A percentile compares a stretch with the other conserved stretches of the same genome.
Evolutionary conservation across 2,329 filamentous ascomycete species (phyloP).

Genomic region (Microsporum ferrugineum): DNA sequence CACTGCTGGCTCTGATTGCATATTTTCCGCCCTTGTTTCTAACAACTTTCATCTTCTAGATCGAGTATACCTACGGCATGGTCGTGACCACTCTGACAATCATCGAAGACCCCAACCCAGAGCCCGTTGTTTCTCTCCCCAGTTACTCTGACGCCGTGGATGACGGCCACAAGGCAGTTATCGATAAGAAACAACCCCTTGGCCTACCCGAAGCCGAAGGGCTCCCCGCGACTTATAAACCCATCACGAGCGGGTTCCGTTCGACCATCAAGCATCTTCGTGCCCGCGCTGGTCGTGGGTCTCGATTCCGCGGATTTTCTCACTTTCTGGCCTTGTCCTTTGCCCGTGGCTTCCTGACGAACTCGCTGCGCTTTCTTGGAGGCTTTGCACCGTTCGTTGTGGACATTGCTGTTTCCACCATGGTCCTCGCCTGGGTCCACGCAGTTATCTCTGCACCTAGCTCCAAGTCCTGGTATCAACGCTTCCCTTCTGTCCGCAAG

Average conservation of each 20-base stretch:
- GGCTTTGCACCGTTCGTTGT: constrained; percentile 46
- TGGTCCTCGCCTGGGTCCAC: constrained; percentile 73
- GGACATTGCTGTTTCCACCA: constrained; percentile 52
- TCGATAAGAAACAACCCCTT: constrained; percentile 20
- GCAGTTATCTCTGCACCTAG: constrained; percentile 65
- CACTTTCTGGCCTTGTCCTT: constrained; percentile 41
- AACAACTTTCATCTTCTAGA: constrained; percentile 18
- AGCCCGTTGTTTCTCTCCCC: constrained; percentile 13
- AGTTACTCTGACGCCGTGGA: constrained; percentile 34
- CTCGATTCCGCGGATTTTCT: constrained; percentile 58
- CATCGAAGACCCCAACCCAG: constrained; percentile 49
- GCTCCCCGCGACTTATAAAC: constrained; percentile 40
- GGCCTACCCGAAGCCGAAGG: constrained; percentile 33
- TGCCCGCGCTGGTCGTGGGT: constrained; percentile 50
- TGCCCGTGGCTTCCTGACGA: constrained; percentile 33
- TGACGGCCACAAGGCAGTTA: constrained; percentile 10
- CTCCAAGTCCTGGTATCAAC: constrained; percentile 52
- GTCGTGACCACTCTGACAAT: constrained; percentile 52
- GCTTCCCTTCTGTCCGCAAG: constrained; percentile 52
- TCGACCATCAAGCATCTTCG: constrained; percentile 50
- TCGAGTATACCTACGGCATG: constrained; percentile 48
- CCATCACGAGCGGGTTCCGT: constrained; percentile 51
- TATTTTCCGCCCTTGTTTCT: neutral
- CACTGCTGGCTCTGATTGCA: neutral
- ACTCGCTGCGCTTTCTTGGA: constrained; percentile 36